phyloP scores from a whole-genome alignment of 495 filamentous ascomycete genomes.

The Podospora tetraspora region DNA sequence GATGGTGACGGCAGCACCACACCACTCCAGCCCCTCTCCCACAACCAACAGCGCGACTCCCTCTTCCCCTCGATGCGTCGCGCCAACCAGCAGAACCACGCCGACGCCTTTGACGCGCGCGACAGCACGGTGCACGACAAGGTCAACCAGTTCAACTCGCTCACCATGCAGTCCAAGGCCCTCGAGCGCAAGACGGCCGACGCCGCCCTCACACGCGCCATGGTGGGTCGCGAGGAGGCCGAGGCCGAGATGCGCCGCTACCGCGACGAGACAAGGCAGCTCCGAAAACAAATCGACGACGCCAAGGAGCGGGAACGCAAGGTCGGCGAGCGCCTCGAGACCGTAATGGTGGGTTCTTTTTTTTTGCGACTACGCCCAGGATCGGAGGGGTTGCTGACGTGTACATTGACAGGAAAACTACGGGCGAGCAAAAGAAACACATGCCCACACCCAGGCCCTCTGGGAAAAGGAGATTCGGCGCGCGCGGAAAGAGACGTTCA shows the following conservation, averaged over 20 bases:
- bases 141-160: slow-evolving; percentile 74
- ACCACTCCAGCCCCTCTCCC: slow-evolving; percentile 65
- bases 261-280: slow-evolving; percentile 49
- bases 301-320: slow-evolving; percentile 67
- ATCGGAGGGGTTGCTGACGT: neutral
- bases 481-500: slow-evolving; percentile 80
- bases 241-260: slow-evolving; percentile 60
- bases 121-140: slow-evolving; percentile 76
- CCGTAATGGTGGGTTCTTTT: slow-evolving; percentile 54
- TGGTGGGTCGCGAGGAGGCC: slow-evolving; percentile 79
- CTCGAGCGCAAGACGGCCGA: slow-evolving; percentile 57
- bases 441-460: slow-evolving; percentile 62
- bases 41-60: slow-evolving; percentile 60
- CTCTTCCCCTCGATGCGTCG: slow-evolving; percentile 18
- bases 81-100: slow-evolving; percentile 25
- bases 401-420: slow-evolving; percentile 59
- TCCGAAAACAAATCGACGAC: slow-evolving; percentile 59
- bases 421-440: slow-evolving; percentile 66
- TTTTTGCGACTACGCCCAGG: too few species aligned
- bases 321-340: slow-evolving; percentile 72
- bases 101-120: slow-evolving; percentile 33
- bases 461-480: slow-evolving; percentile 83
- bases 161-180: slow-evolving; percentile 58
- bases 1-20: slow-evolving; percentile 27
- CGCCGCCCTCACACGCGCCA: slow-evolving; percentile 71